Conservation (phyloP, 176 grass and related monocot species). For the Aechmea fasciata region DNA sequence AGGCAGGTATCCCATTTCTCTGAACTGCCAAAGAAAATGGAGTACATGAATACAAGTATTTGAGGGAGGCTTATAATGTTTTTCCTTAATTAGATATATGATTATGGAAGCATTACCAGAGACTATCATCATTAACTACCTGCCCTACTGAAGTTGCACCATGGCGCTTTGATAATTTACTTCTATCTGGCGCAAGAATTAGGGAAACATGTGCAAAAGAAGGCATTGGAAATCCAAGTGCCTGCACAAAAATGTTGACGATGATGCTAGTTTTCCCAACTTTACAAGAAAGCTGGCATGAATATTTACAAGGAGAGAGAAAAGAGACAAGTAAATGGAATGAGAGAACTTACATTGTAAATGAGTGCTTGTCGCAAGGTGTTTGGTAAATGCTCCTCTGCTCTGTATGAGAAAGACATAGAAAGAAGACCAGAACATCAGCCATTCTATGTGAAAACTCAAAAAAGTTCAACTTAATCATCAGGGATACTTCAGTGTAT, state of each 20-base stretch:
- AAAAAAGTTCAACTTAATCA: not conserved
- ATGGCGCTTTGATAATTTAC: conserved; percentile 95
- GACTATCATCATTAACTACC: conserved; percentile 24
- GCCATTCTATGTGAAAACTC: conserved; percentile 5
- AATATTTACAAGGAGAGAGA: not conserved
- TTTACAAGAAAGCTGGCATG: not conserved
- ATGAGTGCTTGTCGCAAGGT: conserved; percentile 90
- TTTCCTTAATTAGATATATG: too few species aligned
- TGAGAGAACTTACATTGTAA: conserved; percentile 57
- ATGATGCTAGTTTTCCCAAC: not conserved
- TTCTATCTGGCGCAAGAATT: conserved; percentile 96
- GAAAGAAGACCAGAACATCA: not conserved
- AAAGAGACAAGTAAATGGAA: not conserved
- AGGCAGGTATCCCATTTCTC: conserved; percentile 97
- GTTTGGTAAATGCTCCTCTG: conserved; percentile 98
- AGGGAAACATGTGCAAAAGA: conserved; percentile 96
- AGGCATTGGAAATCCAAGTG: conserved; percentile 91
- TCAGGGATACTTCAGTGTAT: not conserved
- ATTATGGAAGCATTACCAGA: too few species aligned
- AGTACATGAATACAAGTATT: not conserved
- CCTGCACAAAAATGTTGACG: conserved; percentile 32
- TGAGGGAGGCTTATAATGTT: too few species aligned
- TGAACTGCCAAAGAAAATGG: conserved; percentile 53
- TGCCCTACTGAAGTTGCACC: conserved; percentile 97
- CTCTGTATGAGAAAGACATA: conserved; percentile 32